Evolutionary conservation across 345 rosid species (phyloP).

Genomic region (Syzygium aromaticum): DNA sequence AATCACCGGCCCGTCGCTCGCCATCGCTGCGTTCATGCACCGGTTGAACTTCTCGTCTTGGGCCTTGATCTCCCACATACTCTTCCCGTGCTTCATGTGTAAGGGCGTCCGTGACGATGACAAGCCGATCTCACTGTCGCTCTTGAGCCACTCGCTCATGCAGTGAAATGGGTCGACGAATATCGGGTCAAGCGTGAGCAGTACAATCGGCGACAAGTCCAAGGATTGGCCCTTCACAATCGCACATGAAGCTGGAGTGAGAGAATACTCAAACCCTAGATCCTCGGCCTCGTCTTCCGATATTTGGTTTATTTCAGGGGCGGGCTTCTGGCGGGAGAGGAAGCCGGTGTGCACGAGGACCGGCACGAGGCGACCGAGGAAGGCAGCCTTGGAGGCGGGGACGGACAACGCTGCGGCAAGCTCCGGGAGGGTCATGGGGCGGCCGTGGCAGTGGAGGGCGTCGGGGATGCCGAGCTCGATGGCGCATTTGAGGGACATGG

Average conservation of each 20-base stretch:
- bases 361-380: conserved; percentile 33
- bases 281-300: background rate
- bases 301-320: background rate
- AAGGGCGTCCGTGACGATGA: conserved; percentile 7
- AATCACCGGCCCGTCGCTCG: conserved; percentile 18
- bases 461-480: conserved; percentile 34
- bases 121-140: background rate
- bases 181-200: conserved; percentile 13
- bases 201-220: conserved; percentile 17
- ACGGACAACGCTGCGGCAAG: conserved; percentile 19
- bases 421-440: conserved; percentile 23
- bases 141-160: conserved; percentile 23
- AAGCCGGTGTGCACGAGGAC: conserved; percentile 30
- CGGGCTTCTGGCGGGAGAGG: conserved; percentile 5
- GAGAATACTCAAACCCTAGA: conserved; percentile 10
- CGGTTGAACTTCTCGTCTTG: conserved; percentile 6
- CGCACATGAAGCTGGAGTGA: conserved; percentile 19
- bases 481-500: conserved; percentile 39
- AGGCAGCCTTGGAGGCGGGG: conserved; percentile 8
- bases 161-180: conserved; percentile 15
- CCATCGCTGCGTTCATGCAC: conserved; percentile 22
- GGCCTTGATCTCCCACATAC: conserved; percentile 5
- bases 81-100: conserved; percentile 15
- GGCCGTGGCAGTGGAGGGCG: conserved; percentile 26
- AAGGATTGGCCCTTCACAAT: conserved; percentile 19